Base-by-base conservation (phyloP, 1,284 basidiomycete species). In the Hortiboletus rubellus region DNA sequence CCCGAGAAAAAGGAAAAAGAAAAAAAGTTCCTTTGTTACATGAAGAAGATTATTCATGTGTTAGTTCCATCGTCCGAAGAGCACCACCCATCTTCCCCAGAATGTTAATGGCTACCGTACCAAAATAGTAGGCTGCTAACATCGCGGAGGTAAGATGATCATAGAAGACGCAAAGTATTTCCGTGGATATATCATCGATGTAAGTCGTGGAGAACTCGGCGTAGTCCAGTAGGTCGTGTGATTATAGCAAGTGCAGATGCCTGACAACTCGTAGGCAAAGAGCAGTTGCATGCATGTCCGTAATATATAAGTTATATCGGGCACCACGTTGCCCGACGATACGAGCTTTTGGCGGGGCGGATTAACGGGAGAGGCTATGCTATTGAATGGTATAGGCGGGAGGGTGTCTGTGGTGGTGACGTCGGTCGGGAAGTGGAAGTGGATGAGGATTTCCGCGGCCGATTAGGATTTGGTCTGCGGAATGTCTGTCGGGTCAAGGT, bases 331-430 rank as follows among this genome's bases (percentile, higher is more conserved):
- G 55, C 59, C 54, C 52, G 22, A 40, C 42, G 56, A 50, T 30
- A 42, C 34, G 52, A 58, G 59, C 8, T 59, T 72, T 72, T 67
- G 53, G 51, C 38, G 17, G 27, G 44, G 42, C 27, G 43, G 37
- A 58, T 68, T 70, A 68, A n/a, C 31, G 49, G 15, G 31, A 33
- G 30, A 24, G 43, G 46, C 40, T 71, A 71, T 67, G 72, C 69
- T 69, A 71, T 60, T 22, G 72, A 72, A 37, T 71, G 72, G 52
- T 72, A 72, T 54, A 73, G 62, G 42, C 62, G 67, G 11, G 69
- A 71, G 12, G 69, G 72, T 7, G 67, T 72, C 59, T 72, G 72
- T 5, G 69, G 70, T 50, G 69, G 66, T 52, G 64, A 60, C 2
- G 67, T 60, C 33, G 63, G 56, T 36, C 3, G 60, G 27, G 68